These are phyloP conservation scores for Aspergillus ellipticus DNA, from an alignment of 495 filamentous ascomycete genomes.

Conservation along the genomic window DNA sequence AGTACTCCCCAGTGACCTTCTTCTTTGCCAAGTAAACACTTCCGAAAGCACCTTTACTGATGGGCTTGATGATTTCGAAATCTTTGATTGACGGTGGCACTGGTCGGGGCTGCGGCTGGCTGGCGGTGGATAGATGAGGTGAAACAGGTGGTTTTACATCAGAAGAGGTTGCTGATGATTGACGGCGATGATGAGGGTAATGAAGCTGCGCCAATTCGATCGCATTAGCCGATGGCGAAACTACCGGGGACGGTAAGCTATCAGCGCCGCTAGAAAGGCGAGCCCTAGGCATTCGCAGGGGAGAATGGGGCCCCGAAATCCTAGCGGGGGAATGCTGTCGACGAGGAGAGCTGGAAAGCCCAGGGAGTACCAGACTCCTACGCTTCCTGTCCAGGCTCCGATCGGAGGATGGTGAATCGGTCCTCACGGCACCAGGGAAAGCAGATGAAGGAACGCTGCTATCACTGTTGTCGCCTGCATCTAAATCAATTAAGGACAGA, in stretches of 20 bases:
- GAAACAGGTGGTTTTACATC: conserved; percentile 71
- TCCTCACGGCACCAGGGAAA: conserved; percentile 62
- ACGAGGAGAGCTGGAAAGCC: conserved; percentile 65
- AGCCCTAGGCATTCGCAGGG: conserved; percentile 80
- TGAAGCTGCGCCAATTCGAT: conserved; percentile 65
- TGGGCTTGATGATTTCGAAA: conserved; percentile 98
- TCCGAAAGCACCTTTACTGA: conserved; percentile 97
- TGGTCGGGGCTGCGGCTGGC: conserved; percentile 73
- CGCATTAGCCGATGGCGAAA: conserved; percentile 78
- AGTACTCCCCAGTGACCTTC: conserved; percentile 97
- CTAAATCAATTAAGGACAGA: conserved; percentile 72
- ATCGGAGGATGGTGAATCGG: conserved; percentile 89
- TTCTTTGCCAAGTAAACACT: conserved; percentile 98
- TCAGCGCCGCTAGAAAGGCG: conserved; percentile 72
- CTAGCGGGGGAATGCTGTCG: conserved; percentile 84
- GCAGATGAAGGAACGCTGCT: conserved; percentile 83
- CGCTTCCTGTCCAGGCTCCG: conserved; percentile 79
- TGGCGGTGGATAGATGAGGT: conserved; percentile 68
- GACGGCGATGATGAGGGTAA: conserved; percentile 76
- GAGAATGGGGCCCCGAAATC: conserved; percentile 72
- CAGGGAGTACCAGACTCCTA: conserved; percentile 74
- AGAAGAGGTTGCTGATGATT: conserved; percentile 86
- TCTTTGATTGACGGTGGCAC: conserved; percentile 95
- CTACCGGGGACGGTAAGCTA: conserved; percentile 75
- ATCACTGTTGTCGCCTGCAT: conserved; percentile 76